Base-by-base conservation (phyloP, 2,329 filamentous ascomycete genomes). In the Graphilbum fragrans region DNA sequence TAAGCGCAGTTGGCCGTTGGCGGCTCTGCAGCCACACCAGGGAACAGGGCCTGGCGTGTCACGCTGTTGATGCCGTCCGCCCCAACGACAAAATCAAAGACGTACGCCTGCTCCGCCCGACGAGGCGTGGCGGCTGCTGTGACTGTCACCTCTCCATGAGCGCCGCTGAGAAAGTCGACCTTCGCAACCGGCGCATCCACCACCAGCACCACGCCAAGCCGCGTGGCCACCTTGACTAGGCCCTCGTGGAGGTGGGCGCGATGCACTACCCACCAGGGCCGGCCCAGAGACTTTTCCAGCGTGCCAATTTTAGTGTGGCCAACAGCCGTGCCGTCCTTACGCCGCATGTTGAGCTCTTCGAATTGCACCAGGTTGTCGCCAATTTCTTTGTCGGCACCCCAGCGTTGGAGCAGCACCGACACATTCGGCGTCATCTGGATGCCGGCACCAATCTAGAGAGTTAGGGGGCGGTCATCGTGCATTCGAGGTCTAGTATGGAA, bases 241-340 rank as follows among this genome's bases (percentile, higher is more conserved):
- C 63, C 63, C 17, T 58, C 54, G 43, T 70, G 67, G 5, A 70
- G 55, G 50, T 70, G 63, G 12, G 65, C 64, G 17, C 65, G 54
- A 38, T 69, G 65, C 11, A 69, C 66, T 16, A 70, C 54, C 60
- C 63, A 67, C 56, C 65, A 68, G 9, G 60, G 62, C 27, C 53
- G 54, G 18, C 53, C 51, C 8, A 60, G 49, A 5, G 47, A 46
- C 3, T 55, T 43, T 38, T 61, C 56, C 11, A 63, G 47, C 9
- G 53, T 52, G 14, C 49, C 49, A 16, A 60, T 59, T 27, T 53
- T 47, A 9, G 61, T 62, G 41, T 59, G 51, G 17, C 63, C 62
- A 27, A 65, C 52, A 12, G 49, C 50, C 3, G 52, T 59, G 22
- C 63, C 63, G 45, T 62, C 56, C 46, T 60, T 58, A 22, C 55